Percentiles rank a stretch among this genome's conserved stretches.
These are phyloP conservation scores for Macrolepiota dolichaula DNA, from an alignment of 768 basidiomycete species.

Conservation along the genomic window DNA sequence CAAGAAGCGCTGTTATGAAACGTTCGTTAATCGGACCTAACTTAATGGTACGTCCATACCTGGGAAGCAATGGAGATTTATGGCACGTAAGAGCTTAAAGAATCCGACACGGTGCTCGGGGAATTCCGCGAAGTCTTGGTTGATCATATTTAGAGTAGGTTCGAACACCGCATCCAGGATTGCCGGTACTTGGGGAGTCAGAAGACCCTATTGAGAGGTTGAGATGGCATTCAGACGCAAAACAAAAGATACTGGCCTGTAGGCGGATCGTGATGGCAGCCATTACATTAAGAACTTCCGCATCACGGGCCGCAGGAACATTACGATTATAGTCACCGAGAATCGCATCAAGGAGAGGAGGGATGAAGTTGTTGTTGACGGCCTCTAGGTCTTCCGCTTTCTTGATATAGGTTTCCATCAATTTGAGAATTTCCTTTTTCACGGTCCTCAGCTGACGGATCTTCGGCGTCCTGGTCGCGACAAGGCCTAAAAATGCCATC, in stretches of 20 bases:
- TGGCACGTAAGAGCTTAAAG: constrained; percentile 91
- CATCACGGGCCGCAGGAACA: constrained; percentile 89
- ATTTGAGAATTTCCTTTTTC: constrained; percentile 95
- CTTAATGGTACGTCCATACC: constrained; percentile 43
- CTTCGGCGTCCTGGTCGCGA: constrained; percentile 97
- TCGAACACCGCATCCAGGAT: constrained; percentile 97
- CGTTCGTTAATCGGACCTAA: constrained; percentile 7
- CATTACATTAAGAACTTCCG: constrained; percentile 97
- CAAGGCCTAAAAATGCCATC: constrained; percentile 53
- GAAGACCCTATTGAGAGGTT: constrained; percentile 51
- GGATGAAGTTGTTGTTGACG: constrained; percentile 90
- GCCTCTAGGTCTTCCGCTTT: constrained; percentile 96
- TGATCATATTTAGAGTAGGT: constrained; percentile 97
- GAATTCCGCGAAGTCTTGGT: constrained; percentile 98
- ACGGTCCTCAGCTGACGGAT: constrained; percentile 92
- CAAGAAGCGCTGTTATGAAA: constrained; percentile 61
- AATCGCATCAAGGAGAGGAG: constrained; percentile 92
- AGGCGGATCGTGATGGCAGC: constrained; percentile 88
- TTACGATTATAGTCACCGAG: constrained; percentile 97
- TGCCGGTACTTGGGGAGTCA: constrained; percentile 92
- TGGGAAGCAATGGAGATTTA: constrained; percentile 93
- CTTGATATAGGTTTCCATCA: constrained; percentile 97
- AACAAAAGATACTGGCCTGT: constrained; percentile 56
- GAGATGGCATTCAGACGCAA: constrained; percentile 5
- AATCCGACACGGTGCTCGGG: constrained; percentile 97